These are phyloP conservation scores for Neopestalotiopsis sp. DNA, from an alignment of 2,329 filamentous ascomycete genomes.

Conservation along the genomic window DNA sequence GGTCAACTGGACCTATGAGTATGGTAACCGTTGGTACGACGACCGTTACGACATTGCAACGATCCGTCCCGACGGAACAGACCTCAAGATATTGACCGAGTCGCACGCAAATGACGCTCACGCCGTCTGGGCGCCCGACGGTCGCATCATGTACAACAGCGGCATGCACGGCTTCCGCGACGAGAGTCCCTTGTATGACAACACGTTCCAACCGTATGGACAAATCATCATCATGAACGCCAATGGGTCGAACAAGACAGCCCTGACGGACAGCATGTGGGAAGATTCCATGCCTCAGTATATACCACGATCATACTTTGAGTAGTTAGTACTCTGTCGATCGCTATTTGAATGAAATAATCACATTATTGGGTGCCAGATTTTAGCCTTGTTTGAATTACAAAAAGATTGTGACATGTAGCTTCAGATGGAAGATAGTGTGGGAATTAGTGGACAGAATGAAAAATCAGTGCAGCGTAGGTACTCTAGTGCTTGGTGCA, in stretches of 20 bases:
- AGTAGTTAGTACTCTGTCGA: neutral
- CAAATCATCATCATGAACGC: conserved; percentile 49
- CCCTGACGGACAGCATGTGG: conserved; percentile 38
- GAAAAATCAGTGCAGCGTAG: too few relatives aligned
- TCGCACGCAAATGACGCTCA: conserved; percentile 47
- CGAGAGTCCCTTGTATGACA: conserved; percentile 44
- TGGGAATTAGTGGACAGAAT: too few relatives aligned
- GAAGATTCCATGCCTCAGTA: conserved; percentile 37
- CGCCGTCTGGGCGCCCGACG: conserved; percentile 47
- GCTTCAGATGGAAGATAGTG: too few relatives aligned
- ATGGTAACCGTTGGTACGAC: conserved; percentile 29
- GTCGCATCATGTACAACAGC: conserved; percentile 44
- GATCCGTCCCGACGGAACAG: conserved; percentile 44
- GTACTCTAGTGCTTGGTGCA: too few relatives aligned
- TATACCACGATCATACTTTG: conserved; percentile 12
- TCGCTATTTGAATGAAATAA: neutral
- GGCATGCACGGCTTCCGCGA: conserved; percentile 49
- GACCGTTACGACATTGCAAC: conserved; percentile 45
- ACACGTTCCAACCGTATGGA: conserved; percentile 31
- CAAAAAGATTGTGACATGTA: too few relatives aligned
- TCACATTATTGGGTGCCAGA: too few relatives aligned
- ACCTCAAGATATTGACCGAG: conserved; percentile 38
- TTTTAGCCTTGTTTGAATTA: too few relatives aligned
- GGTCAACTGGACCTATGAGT: conserved; percentile 23
- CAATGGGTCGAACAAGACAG: conserved; percentile 39